Evolutionary conservation across 2,329 filamentous ascomycete genomes (phyloP).

Genomic region (Aspergillus ibericus): DNA sequence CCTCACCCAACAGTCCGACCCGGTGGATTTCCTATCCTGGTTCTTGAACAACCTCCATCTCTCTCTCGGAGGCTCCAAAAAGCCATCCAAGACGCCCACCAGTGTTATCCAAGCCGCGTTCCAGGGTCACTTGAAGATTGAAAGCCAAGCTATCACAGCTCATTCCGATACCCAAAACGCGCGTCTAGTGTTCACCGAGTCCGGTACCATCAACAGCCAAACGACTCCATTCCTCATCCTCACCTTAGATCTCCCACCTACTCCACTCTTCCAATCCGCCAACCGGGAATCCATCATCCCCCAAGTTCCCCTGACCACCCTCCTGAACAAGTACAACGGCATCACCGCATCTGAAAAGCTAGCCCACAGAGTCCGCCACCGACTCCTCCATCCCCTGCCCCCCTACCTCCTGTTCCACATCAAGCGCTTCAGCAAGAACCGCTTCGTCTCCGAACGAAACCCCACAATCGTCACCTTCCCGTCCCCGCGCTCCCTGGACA

Average conservation of each 20-base stretch:
- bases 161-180: conserved; percentile 79
- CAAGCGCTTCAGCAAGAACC: conserved; percentile 95
- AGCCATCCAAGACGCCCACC: conserved; percentile 63
- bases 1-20: conserved; percentile 86
- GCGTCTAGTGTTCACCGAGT: conserved; percentile 88
- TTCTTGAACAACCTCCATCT: conserved; percentile 95
- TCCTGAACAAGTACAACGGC: conserved; percentile 93
- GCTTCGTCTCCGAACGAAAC: conserved; percentile 93
- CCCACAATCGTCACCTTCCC: conserved; percentile 98
- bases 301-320: conserved; percentile 67
- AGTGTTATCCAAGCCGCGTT: conserved; percentile 91
- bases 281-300: conserved; percentile 95
- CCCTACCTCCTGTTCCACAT: conserved; percentile 92
- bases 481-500: conserved; percentile 76
- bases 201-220: conserved; percentile 74
- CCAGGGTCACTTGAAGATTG: conserved; percentile 86
- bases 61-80: conserved; percentile 85
- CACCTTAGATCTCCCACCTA: conserved; percentile 86
- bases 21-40: conserved; percentile 95
- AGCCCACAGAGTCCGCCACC: conserved; percentile 83
- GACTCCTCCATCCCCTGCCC: conserved; percentile 84
- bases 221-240: conserved; percentile 82
- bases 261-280: conserved; percentile 94
- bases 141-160: conserved; percentile 90
- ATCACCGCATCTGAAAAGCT: conserved; percentile 82